Base-by-base conservation (phyloP, 2,329 filamentous ascomycete species). In the Colletotrichum sp. region DNA sequence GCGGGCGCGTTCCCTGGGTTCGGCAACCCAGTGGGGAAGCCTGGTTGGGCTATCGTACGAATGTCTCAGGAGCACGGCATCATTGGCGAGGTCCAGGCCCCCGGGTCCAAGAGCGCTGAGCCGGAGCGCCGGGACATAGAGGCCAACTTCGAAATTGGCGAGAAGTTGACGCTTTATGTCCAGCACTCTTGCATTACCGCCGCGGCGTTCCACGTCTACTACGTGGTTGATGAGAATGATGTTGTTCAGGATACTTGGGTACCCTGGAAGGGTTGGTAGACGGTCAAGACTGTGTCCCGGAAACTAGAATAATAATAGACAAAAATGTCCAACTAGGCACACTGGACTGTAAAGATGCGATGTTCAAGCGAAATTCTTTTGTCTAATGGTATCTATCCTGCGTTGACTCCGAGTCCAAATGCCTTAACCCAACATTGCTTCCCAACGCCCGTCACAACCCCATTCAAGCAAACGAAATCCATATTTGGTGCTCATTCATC, bases 401-500 rank as follows among this genome's bases (percentile, higher is more conserved):
- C n/a, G 44, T 21, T 52, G 44, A 21, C 44, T 52, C n/a, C 44
- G 44, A 21, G n/a, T 21, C 44, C 44, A 13, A 52, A 52, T 52
- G n/a, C 44, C 44, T 3, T 3, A 52, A 21, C 44, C 44, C 10
- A 10, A 21, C 10, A 13, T 21, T 21, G n/a, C n/a, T 8, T 52
- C 10, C 44, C n/a, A 32, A n/a, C 30, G 59, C 32, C 66, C 16
- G 5, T 39, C 24, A 5, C 4, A 10, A 26, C 24, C 26, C 2
- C 13, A 49, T 52, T 82, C 79, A 88, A 24, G 87, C 87, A 81
- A 89, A 88, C 4, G 87, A 89, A 55, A 88, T 88, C 87, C 86
- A 88, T 36, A 88, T 87, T 72, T 87, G 85, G 49, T 85, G 82
- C 30, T 87, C 81, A 39, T 86, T 83, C 86, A 89, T 89, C n/a